Percentiles rank a stretch among this genome's conserved stretches.
phyloP scores from a whole-genome alignment of 371 early-diverging fungal genomes.

The Mucor sp. region DNA sequence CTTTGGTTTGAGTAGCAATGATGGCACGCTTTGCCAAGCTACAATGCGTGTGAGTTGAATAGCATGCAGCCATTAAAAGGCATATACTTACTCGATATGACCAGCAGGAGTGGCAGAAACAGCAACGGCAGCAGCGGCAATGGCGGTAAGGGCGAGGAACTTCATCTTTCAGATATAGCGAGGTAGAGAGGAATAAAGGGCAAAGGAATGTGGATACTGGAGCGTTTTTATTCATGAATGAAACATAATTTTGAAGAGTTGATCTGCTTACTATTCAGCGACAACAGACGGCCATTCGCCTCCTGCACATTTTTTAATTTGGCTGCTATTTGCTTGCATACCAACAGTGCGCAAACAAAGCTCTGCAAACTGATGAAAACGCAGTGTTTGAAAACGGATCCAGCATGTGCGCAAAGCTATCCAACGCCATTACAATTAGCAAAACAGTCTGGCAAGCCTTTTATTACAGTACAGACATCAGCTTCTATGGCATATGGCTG shows the following conservation, averaged over 20 bases:
- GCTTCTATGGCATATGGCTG: background rate
- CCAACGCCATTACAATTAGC: no score
- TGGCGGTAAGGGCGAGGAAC: constrained; percentile 10
- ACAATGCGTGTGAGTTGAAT: background rate
- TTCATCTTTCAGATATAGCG: constrained; percentile 10
- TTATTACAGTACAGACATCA: background rate
- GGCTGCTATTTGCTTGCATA: no score
- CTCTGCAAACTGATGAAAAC: background rate
- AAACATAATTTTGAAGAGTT: no score
- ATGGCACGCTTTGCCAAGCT: constrained; percentile 11
- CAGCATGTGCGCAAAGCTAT: no score
- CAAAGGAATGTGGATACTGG: no score
- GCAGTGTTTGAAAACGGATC: no score
- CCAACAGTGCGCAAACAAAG: no score
- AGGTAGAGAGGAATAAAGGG: background rate
- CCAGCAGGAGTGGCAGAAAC: constrained; percentile 14
- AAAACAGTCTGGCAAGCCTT: no score
- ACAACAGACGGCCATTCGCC: background rate
- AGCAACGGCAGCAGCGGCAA: constrained; percentile 1
- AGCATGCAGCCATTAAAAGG: background rate
- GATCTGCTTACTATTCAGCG: no score
- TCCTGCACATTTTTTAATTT: background rate
- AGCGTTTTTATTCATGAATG: no score
- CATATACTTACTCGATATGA: constrained; percentile 8
- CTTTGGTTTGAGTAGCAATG: constrained; percentile 5